phyloP scores from a whole-genome alignment of 1,284 basidiomycete species.

The Naganishia liquefaciens region DNA sequence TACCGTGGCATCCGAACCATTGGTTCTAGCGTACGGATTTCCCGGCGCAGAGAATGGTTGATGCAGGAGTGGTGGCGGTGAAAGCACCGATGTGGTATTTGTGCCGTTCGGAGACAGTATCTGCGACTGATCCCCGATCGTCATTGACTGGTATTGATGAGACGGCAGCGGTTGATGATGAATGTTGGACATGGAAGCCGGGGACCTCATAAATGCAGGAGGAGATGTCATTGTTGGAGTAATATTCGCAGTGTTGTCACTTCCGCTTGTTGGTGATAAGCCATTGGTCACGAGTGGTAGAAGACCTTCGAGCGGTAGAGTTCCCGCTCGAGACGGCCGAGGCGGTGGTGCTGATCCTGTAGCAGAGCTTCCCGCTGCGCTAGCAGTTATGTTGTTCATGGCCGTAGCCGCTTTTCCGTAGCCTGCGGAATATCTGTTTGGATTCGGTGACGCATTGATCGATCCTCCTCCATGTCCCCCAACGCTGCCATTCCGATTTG shows the following conservation, averaged over 20 bases:
- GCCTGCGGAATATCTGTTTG: slow-evolving; percentile 49
- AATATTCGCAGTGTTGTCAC: slow-evolving; percentile 1
- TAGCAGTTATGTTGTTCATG: slow-evolving; percentile 10
- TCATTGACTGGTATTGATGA: slow-evolving; percentile 22
- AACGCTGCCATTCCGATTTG: slow-evolving; percentile 18
- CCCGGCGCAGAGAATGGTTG: slow-evolving; percentile 42
- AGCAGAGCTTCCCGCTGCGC: slow-evolving; percentile 7
- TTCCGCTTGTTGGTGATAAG: slow-evolving; percentile 10
- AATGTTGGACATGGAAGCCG: slow-evolving; percentile 16
- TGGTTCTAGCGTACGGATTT: slow-evolving; percentile 39
- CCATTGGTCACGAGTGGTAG: slow-evolving; percentile 23
- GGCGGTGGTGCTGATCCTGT: slow-evolving; percentile 38
- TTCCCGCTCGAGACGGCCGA: slow-evolving; percentile 50
- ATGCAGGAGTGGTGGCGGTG: slow-evolving; percentile 40
- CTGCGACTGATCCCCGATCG: slow-evolving; percentile 7
- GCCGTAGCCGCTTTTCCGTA: slow-evolving; percentile 21
- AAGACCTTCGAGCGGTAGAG: slow-evolving; percentile 46
- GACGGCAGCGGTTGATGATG: slow-evolving; percentile 14
- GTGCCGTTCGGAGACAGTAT: slow-evolving; percentile 9
- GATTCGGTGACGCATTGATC: slow-evolving; percentile 46
- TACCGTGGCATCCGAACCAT: slow-evolving; percentile 10
- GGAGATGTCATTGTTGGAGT: slow-evolving; percentile 10
- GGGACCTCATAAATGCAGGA: slow-evolving; percentile 7
- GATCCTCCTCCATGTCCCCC: slow-evolving; percentile 37
- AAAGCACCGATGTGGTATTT: slow-evolving; percentile 25